A percentile compares a stretch with the other conserved stretches of the same genome.
Evolutionary conservation across 2,329 filamentous ascomycete genomes (phyloP).

Genomic region (Fusarium sulawesiense): DNA sequence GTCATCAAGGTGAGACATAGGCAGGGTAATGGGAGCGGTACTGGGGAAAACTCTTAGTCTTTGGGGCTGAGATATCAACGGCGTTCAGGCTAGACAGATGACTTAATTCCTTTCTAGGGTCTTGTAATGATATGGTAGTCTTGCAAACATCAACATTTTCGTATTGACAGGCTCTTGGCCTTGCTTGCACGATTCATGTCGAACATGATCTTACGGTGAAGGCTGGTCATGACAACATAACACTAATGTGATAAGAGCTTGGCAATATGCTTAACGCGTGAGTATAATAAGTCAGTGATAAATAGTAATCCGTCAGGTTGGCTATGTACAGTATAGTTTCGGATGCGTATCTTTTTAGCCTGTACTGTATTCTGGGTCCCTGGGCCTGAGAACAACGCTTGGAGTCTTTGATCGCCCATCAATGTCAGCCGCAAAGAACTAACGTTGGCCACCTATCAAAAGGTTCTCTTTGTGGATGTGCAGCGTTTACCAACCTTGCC

Average conservation of each 20-base stretch:
- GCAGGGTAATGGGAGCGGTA: conserved; percentile 36
- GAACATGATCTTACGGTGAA: conserved; percentile 4
- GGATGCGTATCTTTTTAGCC: conserved; percentile 7
- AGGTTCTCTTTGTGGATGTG: not conserved
- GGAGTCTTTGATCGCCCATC: conserved; percentile 32
- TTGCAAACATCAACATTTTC: conserved; percentile 12
- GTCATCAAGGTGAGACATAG: conserved; percentile 1
- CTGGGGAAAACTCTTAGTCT: conserved; percentile 32
- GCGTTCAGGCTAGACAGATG: conserved; percentile 48
- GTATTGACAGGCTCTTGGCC: not conserved
- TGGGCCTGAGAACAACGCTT: conserved; percentile 13
- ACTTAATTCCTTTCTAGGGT: conserved; percentile 21
- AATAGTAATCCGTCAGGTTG: not conserved
- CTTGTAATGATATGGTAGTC: conserved; percentile 26
- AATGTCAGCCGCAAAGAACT: conserved; percentile 33
- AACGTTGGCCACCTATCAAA: not conserved
- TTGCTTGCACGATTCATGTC: conserved; percentile 12
- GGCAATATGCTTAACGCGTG: conserved; percentile 3
- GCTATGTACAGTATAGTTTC: not conserved
- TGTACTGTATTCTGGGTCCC: conserved; percentile 10
- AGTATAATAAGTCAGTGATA: not conserved
- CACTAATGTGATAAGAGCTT: conserved; percentile 8
- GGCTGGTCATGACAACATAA: conserved; percentile 8
- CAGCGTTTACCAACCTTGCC: conserved; percentile 9
- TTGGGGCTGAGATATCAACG: conserved; percentile 38